These are phyloP conservation scores for Stagonosporopsis rhizophila DNA, from an alignment of 2,329 filamentous ascomycete species.

Conservation along the genomic window DNA sequence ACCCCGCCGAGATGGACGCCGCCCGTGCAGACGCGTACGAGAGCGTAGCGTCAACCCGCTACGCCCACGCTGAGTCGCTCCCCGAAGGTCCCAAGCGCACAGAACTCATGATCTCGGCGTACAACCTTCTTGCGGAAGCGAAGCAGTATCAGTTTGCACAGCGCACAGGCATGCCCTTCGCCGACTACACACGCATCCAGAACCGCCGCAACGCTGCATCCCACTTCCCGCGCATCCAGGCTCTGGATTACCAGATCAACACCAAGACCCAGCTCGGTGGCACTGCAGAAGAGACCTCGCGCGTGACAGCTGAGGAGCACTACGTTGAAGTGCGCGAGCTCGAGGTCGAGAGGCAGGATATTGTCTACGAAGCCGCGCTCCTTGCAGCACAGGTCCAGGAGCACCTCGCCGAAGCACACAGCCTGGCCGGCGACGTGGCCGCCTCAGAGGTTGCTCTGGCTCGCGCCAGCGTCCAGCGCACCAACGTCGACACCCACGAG, in stretches of 20 bases:
- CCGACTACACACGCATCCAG: constrained; percentile 20
- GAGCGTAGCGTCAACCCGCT: constrained; percentile 32
- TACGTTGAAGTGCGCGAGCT: constrained; percentile 25
- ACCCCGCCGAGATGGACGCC: constrained; percentile 28
- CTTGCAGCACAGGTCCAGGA: constrained; percentile 35
- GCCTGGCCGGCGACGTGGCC: constrained; percentile 17
- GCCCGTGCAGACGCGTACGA: constrained; percentile 37
- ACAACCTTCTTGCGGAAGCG: constrained; percentile 40
- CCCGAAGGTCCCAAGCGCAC: constrained; percentile 28
- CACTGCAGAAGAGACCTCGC: constrained; percentile 21
- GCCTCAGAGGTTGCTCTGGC: constrained; percentile 19
- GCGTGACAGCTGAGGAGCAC: constrained; percentile 20
- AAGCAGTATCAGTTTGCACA: constrained; percentile 34
- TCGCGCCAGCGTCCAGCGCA: constrained; percentile 26
- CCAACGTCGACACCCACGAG: constrained; percentile 23
- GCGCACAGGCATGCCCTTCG: constrained; percentile 29
- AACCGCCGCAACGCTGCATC: not conserved
- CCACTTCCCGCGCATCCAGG: constrained; percentile 27
- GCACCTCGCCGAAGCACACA: constrained; percentile 28
- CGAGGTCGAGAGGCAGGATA: constrained; percentile 26
- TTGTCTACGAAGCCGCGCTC: constrained; percentile 25
- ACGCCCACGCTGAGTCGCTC: constrained; percentile 30
- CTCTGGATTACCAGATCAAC: constrained; percentile 28
- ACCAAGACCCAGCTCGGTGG: constrained; percentile 25
- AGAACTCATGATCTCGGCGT: constrained; percentile 34